Conservation (phyloP, 495 filamentous ascomycete genomes). For the Aspergillus diversus region DNA sequence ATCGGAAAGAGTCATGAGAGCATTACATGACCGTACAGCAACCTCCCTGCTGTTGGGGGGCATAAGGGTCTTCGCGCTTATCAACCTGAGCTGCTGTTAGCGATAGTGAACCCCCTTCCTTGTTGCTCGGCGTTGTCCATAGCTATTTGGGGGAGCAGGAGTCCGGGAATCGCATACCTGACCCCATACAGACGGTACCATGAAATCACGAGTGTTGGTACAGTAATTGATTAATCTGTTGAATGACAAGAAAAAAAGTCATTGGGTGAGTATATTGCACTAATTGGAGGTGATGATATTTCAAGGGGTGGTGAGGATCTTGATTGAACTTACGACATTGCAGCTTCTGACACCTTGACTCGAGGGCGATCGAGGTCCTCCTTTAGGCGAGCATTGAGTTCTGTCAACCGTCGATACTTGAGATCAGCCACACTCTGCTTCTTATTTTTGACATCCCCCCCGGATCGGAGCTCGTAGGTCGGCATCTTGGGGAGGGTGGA, state of each 20-base stretch:
- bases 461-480: constrained; percentile 59
- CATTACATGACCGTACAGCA: constrained; percentile 95
- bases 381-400: constrained; percentile 90
- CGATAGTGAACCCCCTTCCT: background rate
- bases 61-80: constrained; percentile 94
- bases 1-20: constrained; percentile 34
- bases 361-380: constrained; percentile 94
- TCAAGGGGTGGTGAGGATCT: constrained; percentile 1
- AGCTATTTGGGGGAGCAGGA: background rate
- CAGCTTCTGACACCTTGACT: constrained; percentile 92
- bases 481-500: constrained; percentile 41
- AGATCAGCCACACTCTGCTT: constrained; percentile 99
- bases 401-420: constrained; percentile 92
- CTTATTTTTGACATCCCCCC: constrained; percentile 83
- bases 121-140: background rate
- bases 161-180: constrained; percentile 59
- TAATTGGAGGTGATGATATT: background rate
- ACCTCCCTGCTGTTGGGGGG: constrained; percentile 83
- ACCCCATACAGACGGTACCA: constrained; percentile 98
- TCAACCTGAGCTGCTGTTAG: constrained; percentile 60
- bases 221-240: constrained; percentile 92
- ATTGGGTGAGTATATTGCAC: constrained; percentile 3
- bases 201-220: constrained; percentile 95
- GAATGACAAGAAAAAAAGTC: constrained; percentile 19
- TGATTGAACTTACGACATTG: constrained; percentile 74